Base-by-base conservation (phyloP, 768 basidiomycete species). In the Mycena belliarum region DNA sequence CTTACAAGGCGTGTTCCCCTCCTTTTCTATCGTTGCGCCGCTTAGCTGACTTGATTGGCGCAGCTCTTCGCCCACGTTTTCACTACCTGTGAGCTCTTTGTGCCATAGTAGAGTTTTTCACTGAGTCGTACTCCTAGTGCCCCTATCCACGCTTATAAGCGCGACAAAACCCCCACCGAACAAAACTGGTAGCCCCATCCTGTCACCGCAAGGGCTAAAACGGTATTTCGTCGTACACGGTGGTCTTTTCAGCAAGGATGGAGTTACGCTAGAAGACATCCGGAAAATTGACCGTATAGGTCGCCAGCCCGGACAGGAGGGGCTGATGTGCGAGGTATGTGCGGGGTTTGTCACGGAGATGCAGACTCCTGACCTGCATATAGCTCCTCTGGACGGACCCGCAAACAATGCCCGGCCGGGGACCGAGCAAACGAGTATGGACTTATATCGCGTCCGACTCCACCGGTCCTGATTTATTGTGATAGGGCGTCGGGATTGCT, bases 371-470 rank as follows among this genome's bases (percentile, higher is more conserved):
- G 4, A 53, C 50, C 2, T 46, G 46, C 9, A n/a, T 65, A 20
- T 69, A 95, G 89, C 73, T 95, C 26, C 81, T 98, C 16, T 98
- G 96, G 95, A 96, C 95, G 4, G 96, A 98, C 73, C 96, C 97
- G 21, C 97, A 98, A 72, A 88, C 89, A 40, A 66, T 76, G 38
- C 86, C 86, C 12, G 97, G 97, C 24, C 86, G 97, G 25, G 96
- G 97, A 6, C 96, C 97, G 14, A 95, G 93, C 69, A 98, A 98
- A 80, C 87, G 97, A 35, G 92, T 93, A 69, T 49, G 89, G 29
- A 28, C 37, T 32, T 18, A 43, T n/a, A 16, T 1, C 37, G 9
- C 18, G n/a, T 54, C 48, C 42, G 47, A 26, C 35, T 9, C 73
- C 15, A 56, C 55, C 15, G 42, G 32, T 32, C 29, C 58, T 42